A percentile compares a stretch with the other conserved stretches of the same genome.
phyloP scores from a whole-genome alignment of 139 green algal genomes.

The Ostreobium quekettii region DNA sequence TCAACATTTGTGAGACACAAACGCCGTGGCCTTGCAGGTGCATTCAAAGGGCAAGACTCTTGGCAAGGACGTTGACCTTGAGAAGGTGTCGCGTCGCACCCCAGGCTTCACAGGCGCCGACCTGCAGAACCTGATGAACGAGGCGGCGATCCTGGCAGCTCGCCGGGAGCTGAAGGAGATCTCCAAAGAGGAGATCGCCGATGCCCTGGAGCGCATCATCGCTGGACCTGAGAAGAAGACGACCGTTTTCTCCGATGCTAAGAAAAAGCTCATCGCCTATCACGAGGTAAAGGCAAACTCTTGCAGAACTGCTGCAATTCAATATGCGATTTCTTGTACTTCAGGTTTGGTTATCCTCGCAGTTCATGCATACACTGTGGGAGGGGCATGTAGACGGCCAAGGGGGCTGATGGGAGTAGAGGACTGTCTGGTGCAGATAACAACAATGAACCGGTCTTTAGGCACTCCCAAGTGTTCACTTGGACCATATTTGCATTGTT shows the following conservation, averaged over 20 bases:
- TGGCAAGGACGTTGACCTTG: conserved; percentile 86
- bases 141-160: conserved; percentile 96
- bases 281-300: conserved; percentile 56
- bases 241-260: conserved; percentile 90
- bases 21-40: too few relatives aligned
- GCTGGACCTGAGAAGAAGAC: conserved; percentile 97
- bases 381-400: too few relatives aligned
- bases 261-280: conserved; percentile 95
- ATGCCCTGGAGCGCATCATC: conserved; percentile 97
- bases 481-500: too few relatives aligned
- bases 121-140: conserved; percentile 99
- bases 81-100: conserved; percentile 88
- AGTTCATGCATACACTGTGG: neutral
- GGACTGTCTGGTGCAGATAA: too few relatives aligned
- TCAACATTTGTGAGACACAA: too few relatives aligned
- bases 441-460: too few relatives aligned
- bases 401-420: too few relatives aligned
- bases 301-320: too few relatives aligned
- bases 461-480: too few relatives aligned
- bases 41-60: conserved; percentile 94
- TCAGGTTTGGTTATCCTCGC: neutral
- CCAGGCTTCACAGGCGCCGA: conserved; percentile 94
- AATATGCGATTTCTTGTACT: too few relatives aligned
- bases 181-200: conserved; percentile 97
- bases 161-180: conserved; percentile 94